A percentile compares a stretch with the other conserved stretches of the same genome.
These are phyloP conservation scores for Anthostomella pinea DNA, from an alignment of 2,329 filamentous ascomycete species.

Conservation along the genomic window DNA sequence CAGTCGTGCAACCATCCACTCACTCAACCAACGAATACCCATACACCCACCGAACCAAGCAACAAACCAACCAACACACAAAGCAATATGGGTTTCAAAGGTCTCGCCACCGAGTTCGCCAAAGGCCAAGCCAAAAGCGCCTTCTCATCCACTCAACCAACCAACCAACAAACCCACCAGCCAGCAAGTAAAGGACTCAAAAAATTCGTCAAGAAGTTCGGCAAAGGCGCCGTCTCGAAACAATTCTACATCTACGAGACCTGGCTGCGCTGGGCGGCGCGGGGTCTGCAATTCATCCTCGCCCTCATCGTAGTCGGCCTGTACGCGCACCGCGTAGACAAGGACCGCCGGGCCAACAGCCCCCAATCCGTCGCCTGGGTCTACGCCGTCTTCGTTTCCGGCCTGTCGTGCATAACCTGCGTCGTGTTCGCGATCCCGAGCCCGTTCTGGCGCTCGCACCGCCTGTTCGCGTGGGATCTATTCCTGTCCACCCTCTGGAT, in stretches of 20 bases:
- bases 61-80: slow-evolving; percentile 1
- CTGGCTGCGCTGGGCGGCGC: slow-evolving; percentile 51
- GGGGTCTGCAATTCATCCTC: slow-evolving; percentile 67
- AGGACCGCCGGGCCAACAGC: slow-evolving; percentile 36
- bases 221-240: slow-evolving; percentile 43
- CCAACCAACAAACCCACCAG: neutral
- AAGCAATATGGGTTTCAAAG: slow-evolving; percentile 21
- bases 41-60: no score
- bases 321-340: slow-evolving; percentile 61
- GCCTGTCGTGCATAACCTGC: slow-evolving; percentile 51
- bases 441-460: slow-evolving; percentile 35
- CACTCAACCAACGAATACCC: no score
- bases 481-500: slow-evolving; percentile 54
- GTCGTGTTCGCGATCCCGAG: slow-evolving; percentile 38
- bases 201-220: slow-evolving; percentile 25
- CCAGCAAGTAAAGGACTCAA: slow-evolving; percentile 21
- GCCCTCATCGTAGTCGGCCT: slow-evolving; percentile 67
- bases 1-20: neutral
- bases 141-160: no score
- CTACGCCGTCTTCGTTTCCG: slow-evolving; percentile 60
- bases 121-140: slow-evolving; percentile 34
- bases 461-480: slow-evolving; percentile 44
- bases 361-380: slow-evolving; percentile 56
- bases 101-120: slow-evolving; percentile 29
- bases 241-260: slow-evolving; percentile 45